Evolutionary conservation across 2,329 filamentous ascomycete species (phyloP), one percentile per base, ranked within the genome.

Genomic region (Trichoderma polysporum): DNA sequence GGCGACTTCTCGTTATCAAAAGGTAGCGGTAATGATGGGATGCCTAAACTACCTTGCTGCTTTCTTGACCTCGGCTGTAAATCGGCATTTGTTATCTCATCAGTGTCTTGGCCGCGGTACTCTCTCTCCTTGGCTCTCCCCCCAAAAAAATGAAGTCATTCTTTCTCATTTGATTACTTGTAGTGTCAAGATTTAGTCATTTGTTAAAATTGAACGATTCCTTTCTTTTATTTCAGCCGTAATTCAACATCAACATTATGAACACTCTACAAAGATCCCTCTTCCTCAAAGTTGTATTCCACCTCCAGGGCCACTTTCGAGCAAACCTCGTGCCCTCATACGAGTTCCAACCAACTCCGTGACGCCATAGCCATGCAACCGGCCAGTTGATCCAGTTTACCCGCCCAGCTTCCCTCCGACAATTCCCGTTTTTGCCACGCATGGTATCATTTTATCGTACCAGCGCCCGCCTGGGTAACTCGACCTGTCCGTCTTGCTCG

Each of bases 281-380:
- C 39, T 31, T 62, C 65, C 50, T 54, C 66, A 62, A 58, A 45
- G 39, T 67, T 39, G 58, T 61, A 41, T 57, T 62, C 53, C 35
- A 15, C 35, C 61, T 50, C 50, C 50, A 67, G 58, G 66, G 56
- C 57, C 66, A 57, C 54, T 61, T 60, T 35, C 49, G 56, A 60
- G 47, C 49, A 60, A 66, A 54, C 22, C 47, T 56, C 49, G 62
- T 68, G 66, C 66, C 66, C 66, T 68, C 66, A 61, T 66, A 62
- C 67, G 39, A 56, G 67, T 61, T 66, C 73, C 76, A 66, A 68
- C 76, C 76, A 80, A 80, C 78, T 78, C 78, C 78, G 74, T 78
- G 77, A 79, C 78, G 78, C 78, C 78, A 74, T 76, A 78, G 74
- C 75, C 74, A 79, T 79, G 77, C 76, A 75, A 75, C 73, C 74